Evolutionary conservation across 2,329 filamentous ascomycete genomes (phyloP).

Genomic region (Ophiostoma sp.): DNA sequence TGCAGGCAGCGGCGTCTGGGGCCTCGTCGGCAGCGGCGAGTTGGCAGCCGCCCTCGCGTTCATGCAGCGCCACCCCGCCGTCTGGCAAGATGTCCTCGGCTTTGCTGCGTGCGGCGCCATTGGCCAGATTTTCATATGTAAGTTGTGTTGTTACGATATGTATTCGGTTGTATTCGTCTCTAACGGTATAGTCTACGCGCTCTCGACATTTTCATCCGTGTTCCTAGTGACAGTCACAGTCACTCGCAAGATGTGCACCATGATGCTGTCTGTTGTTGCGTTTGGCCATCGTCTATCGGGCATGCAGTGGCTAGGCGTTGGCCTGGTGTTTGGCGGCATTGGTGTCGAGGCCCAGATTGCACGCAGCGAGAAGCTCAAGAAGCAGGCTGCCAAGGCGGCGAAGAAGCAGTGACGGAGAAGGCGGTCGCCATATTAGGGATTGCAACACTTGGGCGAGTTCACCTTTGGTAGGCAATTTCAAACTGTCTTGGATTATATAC

Average conservation of each 20-base stretch:
- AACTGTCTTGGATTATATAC: too few relatives aligned
- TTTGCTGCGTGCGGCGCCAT: slow-evolving; percentile 88
- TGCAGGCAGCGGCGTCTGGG: slow-evolving; percentile 31
- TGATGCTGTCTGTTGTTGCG: slow-evolving; percentile 91
- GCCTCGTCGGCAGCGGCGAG: slow-evolving; percentile 59
- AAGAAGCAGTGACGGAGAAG: slow-evolving; percentile 29
- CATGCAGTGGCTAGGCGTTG: slow-evolving; percentile 95
- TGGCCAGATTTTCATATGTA: slow-evolving; percentile 87
- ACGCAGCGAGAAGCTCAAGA: slow-evolving; percentile 74
- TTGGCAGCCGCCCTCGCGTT: slow-evolving; percentile 74
- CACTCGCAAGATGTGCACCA: slow-evolving; percentile 97
- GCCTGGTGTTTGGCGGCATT: slow-evolving; percentile 89
- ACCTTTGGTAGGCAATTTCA: not conserved
- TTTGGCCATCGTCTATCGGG: slow-evolving; percentile 80
- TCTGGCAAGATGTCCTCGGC: slow-evolving; percentile 80
- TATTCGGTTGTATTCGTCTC: not conserved
- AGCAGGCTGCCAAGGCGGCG: slow-evolving; percentile 51
- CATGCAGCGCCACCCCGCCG: slow-evolving; percentile 69
- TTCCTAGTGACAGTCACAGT: slow-evolving; percentile 94
- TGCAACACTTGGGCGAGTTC: not conserved
- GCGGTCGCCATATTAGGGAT: not conserved
- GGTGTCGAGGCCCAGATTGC: slow-evolving; percentile 82
- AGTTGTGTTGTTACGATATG: not conserved
- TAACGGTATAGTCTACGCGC: slow-evolving; percentile 60
- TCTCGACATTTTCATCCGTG: slow-evolving; percentile 85